phyloP scores from a whole-genome alignment of 2,329 filamentous ascomycete genomes.

The Talaromyces albobiverticillius region DNA sequence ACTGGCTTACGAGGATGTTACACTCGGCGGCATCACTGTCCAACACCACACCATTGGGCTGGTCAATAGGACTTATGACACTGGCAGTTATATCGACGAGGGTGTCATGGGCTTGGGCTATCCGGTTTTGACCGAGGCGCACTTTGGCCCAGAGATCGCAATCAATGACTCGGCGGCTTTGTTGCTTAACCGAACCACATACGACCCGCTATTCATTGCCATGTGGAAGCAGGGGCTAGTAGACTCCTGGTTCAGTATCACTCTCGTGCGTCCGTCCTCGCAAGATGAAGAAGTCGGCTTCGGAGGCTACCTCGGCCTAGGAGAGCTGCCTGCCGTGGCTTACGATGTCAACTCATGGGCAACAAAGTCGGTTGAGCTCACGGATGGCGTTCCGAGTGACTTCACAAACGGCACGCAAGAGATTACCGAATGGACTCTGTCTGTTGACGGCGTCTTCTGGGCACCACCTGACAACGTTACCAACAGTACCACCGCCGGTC shows the following conservation, averaged over 20 bases:
- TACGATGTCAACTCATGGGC: slow-evolving; percentile 31
- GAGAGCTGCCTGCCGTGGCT: slow-evolving; percentile 47
- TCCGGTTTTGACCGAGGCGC: slow-evolving; percentile 46
- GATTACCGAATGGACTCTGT: slow-evolving; percentile 40
- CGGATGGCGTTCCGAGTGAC: slow-evolving; percentile 22
- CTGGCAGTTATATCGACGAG: slow-evolving; percentile 44
- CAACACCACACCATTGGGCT: slow-evolving; percentile 45
- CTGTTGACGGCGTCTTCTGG: slow-evolving; percentile 30
- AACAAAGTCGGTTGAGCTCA: slow-evolving; percentile 33
- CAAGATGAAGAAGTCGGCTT: slow-evolving; percentile 11
- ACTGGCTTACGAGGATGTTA: slow-evolving; percentile 24
- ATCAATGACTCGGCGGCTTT: slow-evolving; percentile 18
- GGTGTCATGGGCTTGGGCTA: slow-evolving; percentile 54
- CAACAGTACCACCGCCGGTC: slow-evolving; percentile 6
- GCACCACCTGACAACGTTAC: slow-evolving; percentile 9
- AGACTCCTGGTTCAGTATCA: slow-evolving; percentile 49
- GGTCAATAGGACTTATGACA: slow-evolving; percentile 42
- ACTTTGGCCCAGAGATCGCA: slow-evolving; percentile 18
- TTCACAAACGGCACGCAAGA: slow-evolving; percentile 22
- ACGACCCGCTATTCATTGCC: slow-evolving; percentile 50
- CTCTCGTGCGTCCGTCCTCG: slow-evolving; percentile 36
- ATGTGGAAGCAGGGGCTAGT: slow-evolving; percentile 46
- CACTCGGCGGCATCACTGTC: slow-evolving; percentile 43
- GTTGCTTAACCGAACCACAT: slow-evolving; percentile 28
- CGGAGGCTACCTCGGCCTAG: slow-evolving; percentile 48